Percentiles rank a stretch among this genome's conserved stretches.
Evolutionary conservation across 306 rosid genomes (phyloP).

Genomic region (Delonix regia): DNA sequence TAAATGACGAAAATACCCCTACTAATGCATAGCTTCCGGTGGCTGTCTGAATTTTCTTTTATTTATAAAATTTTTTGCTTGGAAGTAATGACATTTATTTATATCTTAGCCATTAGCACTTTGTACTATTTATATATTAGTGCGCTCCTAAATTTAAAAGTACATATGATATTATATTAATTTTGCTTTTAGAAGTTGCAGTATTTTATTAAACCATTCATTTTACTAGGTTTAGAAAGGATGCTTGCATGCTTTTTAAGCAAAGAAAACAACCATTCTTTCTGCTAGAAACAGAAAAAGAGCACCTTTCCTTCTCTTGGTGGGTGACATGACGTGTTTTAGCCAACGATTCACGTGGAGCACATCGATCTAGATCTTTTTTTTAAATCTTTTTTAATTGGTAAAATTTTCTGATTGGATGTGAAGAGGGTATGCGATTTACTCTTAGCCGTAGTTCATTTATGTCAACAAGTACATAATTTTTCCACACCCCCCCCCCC

Average conservation of each 20-base stretch:
- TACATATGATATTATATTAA: neutral
- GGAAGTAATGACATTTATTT: neutral
- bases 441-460: neutral
- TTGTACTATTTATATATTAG: neutral
- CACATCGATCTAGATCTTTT: slow-evolving; percentile 13
- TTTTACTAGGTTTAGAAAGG: neutral
- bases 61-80: neutral
- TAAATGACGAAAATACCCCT: neutral
- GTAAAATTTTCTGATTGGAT: neutral
- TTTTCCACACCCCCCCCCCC: no score
- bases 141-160: neutral
- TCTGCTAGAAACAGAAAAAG: neutral
- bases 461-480: neutral
- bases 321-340: neutral
- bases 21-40: neutral
- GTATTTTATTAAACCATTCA: neutral
- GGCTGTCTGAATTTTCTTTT: neutral
- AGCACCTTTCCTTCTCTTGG: neutral
- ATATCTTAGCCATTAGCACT: neutral
- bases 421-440: neutral
- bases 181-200: neutral
- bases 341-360: slow-evolving; percentile 2
- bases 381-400: neutral
- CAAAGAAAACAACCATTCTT: neutral
- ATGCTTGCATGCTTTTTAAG: neutral